These are phyloP conservation scores for Chlorencoelia australis DNA, from an alignment of 2,329 filamentous ascomycete genomes.

Conservation along the genomic window DNA sequence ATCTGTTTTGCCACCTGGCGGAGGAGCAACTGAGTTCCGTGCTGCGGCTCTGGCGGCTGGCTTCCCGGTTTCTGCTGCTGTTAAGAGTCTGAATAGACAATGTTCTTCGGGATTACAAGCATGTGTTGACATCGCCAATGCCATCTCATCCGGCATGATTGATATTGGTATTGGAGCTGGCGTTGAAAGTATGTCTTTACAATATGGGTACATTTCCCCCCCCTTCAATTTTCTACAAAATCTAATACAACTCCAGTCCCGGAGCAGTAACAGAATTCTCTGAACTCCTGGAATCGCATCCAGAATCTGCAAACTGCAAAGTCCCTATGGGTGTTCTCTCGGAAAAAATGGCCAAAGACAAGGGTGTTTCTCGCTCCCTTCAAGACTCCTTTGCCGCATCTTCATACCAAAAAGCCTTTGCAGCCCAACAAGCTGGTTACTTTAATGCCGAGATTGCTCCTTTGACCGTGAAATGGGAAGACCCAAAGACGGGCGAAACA, in stretches of 20 bases:
- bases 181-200: constrained; percentile 89
- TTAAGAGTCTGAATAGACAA: constrained; percentile 84
- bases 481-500: constrained; percentile 82
- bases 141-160: constrained; percentile 85
- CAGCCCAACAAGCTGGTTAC: constrained; percentile 78
- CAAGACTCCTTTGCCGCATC: constrained; percentile 93
- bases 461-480: constrained; percentile 75
- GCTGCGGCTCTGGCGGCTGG: constrained; percentile 84
- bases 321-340: constrained; percentile 92
- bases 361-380: constrained; percentile 55
- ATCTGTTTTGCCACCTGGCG: constrained; percentile 82
- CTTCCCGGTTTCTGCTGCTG: constrained; percentile 76
- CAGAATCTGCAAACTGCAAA: constrained; percentile 88
- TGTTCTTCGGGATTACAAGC: constrained; percentile 91
- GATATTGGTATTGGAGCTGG: constrained; percentile 89
- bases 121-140: constrained; percentile 87
- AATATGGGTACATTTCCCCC: constrained; percentile 59
- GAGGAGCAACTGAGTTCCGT: constrained; percentile 93
- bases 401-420: constrained; percentile 82
- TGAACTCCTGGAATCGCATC: constrained; percentile 70
- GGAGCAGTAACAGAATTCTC: constrained; percentile 87
- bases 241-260: constrained; percentile 40
- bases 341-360: constrained; percentile 88
- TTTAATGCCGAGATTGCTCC: constrained; percentile 89
- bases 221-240: neutral